Evolutionary conservation across 1,284 basidiomycete genomes (phyloP).

Genomic region (Gomphus sp.): DNA sequence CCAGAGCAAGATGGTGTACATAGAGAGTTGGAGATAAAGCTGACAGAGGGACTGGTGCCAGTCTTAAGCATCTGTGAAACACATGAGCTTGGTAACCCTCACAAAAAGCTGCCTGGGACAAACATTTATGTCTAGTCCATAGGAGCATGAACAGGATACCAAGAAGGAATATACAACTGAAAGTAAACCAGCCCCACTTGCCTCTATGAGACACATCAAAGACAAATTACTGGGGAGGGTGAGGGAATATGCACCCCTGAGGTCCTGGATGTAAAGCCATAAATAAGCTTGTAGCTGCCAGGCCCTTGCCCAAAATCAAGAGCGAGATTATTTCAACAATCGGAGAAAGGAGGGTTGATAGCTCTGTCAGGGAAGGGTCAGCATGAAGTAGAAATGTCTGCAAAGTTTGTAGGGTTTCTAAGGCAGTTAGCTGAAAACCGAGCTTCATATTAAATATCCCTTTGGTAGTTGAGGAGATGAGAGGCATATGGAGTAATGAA

Average conservation of each 20-base stretch:
- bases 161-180: constrained; percentile 6
- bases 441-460: not conserved
- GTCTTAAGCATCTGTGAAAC: not conserved
- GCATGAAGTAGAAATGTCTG: constrained; percentile 58
- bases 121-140: constrained; percentile 4
- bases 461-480: constrained; percentile 13
- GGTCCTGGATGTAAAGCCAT: not conserved
- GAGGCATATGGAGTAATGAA: constrained; percentile 31
- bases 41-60: not conserved
- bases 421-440: constrained; percentile 19
- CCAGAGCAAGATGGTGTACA: constrained; percentile 8
- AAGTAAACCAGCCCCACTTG: constrained; percentile 9
- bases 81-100: not conserved
- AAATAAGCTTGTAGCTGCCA: too few species aligned
- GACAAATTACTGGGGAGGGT: not conserved
- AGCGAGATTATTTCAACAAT: constrained; percentile 29
- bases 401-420: constrained; percentile 36
- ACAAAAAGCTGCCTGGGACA: not conserved
- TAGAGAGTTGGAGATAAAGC: constrained; percentile 2
- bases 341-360: constrained; percentile 57
- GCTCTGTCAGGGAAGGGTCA: constrained; percentile 65
- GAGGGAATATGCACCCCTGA: not conserved
- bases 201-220: not conserved
- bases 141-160: not conserved
- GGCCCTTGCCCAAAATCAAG: too few species aligned